phyloP scores from a whole-genome alignment of 129 eudicot genomes.

The Artemisia tridentata region DNA sequence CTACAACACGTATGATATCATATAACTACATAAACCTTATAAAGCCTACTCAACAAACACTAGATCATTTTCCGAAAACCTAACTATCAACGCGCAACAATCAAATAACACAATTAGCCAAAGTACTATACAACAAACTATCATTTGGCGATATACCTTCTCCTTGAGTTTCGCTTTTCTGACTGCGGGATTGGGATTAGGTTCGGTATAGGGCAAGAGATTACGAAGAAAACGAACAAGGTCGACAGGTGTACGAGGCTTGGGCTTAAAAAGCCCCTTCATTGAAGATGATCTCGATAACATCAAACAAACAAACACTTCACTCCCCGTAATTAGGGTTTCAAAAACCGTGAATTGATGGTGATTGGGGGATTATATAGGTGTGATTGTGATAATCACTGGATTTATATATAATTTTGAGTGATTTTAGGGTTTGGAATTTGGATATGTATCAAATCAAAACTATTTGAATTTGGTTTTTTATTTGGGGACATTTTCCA shows the following conservation, averaged over 20 bases:
- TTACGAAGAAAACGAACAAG: slow-evolving; percentile 36
- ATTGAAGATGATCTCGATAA: slow-evolving; percentile 15
- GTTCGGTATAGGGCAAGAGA: slow-evolving; percentile 36
- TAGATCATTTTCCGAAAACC: too few relatives aligned
- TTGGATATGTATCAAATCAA: background rate
- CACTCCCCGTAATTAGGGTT: slow-evolving; percentile 18
- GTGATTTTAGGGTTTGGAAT: slow-evolving; percentile 30
- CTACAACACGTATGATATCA: too few relatives aligned
- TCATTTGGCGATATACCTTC: slow-evolving; percentile 24
- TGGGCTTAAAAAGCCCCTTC: slow-evolving; percentile 52
- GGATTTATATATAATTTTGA: background rate
- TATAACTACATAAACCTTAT: too few relatives aligned
- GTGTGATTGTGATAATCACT: too few relatives aligned
- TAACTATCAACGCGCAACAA: too few relatives aligned
- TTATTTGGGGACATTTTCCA: too few relatives aligned
- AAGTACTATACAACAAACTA: too few relatives aligned
- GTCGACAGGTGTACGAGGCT: slow-evolving; percentile 49
- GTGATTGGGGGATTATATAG: too few relatives aligned
- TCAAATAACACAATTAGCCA: too few relatives aligned
- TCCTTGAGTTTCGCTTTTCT: slow-evolving; percentile 34
- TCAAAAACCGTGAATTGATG: background rate
- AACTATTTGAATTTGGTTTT: too few relatives aligned
- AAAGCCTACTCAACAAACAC: too few relatives aligned
- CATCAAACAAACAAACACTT: slow-evolving; percentile 21
- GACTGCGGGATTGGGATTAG: slow-evolving; percentile 20